phyloP scores from a whole-genome alignment of 2,329 filamentous ascomycete genomes.

The Venturia asperata region DNA sequence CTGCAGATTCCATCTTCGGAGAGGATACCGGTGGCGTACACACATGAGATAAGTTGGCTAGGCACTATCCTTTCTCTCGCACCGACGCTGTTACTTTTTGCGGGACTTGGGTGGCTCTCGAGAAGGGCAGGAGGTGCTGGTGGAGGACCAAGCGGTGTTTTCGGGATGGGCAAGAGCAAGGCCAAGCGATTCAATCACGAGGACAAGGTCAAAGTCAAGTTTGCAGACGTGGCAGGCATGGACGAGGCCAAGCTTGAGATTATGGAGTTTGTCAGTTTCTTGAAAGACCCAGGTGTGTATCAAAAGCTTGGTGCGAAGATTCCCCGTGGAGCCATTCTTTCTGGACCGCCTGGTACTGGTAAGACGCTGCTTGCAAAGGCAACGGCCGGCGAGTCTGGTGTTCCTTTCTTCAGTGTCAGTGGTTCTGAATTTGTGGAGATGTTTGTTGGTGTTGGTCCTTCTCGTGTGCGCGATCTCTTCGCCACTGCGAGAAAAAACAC shows the following conservation, averaged over 20 bases:
- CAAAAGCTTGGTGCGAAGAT: constrained; percentile 96
- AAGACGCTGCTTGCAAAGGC: constrained; percentile 97
- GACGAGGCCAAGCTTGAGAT: constrained; percentile 98
- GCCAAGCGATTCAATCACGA: constrained; percentile 98
- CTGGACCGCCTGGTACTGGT: constrained; percentile 95
- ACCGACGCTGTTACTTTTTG: constrained; percentile 80
- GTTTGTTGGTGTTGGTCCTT: constrained; percentile 98
- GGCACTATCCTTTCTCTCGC: constrained; percentile 72
- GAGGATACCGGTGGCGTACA: constrained; percentile 87
- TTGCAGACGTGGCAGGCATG: constrained; percentile 92
- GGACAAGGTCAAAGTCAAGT: constrained; percentile 93
- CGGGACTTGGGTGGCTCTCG: constrained; percentile 71
- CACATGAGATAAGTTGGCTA: constrained; percentile 65
- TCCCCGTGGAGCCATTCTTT: constrained; percentile 89
- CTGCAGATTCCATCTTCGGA: constrained; percentile 80
- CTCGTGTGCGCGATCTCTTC: constrained; percentile 89
- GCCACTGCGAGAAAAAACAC: constrained; percentile 91
- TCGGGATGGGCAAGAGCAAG: constrained; percentile 91
- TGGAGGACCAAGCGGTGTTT: constrained; percentile 69
- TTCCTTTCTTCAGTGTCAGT: constrained; percentile 97
- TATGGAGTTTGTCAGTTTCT: constrained; percentile 97
- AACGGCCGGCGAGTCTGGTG: constrained; percentile 90
- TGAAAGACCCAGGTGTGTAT: constrained; percentile 88
- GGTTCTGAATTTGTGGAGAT: constrained; percentile 99
- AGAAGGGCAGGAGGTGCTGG: constrained; percentile 61